Evolutionary conservation across 1,284 basidiomycete genomes (phyloP), one percentile per base, ranked within the genome.

Genomic region (Apiotrichum montevideense): DNA sequence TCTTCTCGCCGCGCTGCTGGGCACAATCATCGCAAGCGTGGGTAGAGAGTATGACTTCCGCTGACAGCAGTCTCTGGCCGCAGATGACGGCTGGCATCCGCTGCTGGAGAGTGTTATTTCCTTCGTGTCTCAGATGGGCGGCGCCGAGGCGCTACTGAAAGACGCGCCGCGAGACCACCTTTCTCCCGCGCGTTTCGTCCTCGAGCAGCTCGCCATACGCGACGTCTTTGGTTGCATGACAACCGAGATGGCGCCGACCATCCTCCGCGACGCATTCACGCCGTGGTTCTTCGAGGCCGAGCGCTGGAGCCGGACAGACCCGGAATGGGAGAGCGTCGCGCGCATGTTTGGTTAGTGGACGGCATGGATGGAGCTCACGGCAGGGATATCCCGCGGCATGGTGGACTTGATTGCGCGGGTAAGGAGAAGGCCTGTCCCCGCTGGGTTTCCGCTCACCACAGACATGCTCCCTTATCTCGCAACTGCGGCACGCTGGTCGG

Each of bases 141-240:
- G 72, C 1, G 64, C 70, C 1, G 55, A 63, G 21, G 52, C 64
- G 11, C 62, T 74, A 32, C 59, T 74, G 3, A 55, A 57, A 29
- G 57, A 63, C 13, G 64, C 66, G 3, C 57, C 66, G 1, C 57
- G 60, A 33, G 63, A 67, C 45, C 57, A 59, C 29, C 56, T 70
- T 41, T 70, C 66, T 0, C 57, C 65, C 0, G 63, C 51, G 10
- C 65, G 72, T 11, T 74, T 74, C 57, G 63, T 71, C 29, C 59
- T 73, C 32, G 72, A 74, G 56, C 72, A 74, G 52, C 59, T 74
- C 4, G 70, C 69, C 5, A 69, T 67, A 14, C 56, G 71, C 1
- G 71, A 74, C 45, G 69, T 72, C 0, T 73, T 74, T 54, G 71
- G 71, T 1, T 70, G 69, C 54, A 66, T 74, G 65, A 70, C 68